Evolutionary conservation across 1,139 yeast genomes (phyloP).

Genomic region (Geotrichum fermentans): DNA sequence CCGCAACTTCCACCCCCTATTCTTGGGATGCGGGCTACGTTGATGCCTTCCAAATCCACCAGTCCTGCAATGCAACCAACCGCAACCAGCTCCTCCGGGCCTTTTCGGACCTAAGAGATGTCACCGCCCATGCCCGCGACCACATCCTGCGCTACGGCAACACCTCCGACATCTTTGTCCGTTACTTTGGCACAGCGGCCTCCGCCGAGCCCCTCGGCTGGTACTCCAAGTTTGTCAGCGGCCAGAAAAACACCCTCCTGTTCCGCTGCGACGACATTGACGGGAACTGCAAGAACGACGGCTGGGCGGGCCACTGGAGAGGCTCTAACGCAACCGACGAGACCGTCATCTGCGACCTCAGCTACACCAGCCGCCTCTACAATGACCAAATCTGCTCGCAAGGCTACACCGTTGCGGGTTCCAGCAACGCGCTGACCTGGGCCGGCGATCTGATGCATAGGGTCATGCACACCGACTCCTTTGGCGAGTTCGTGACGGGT

Average conservation of each 20-base stretch:
- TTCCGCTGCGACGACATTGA: slow-evolving; percentile 41
- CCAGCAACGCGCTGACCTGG: slow-evolving; percentile 30
- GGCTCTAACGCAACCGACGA: slow-evolving; percentile 38
- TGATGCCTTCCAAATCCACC: not conserved
- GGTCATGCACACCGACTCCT: slow-evolving; percentile 32
- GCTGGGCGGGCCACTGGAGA: slow-evolving; percentile 42
- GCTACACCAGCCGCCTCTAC: slow-evolving; percentile 27
- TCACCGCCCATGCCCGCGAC: slow-evolving; percentile 33
- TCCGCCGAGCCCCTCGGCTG: slow-evolving; percentile 38
- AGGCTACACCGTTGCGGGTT: slow-evolving; percentile 26
- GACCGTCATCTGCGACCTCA: slow-evolving; percentile 35
- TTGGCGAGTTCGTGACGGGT: slow-evolving; percentile 29
- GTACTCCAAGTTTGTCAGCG: slow-evolving; percentile 33
- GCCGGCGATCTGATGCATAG: slow-evolving; percentile 24
- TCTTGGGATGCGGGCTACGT: slow-evolving; percentile 5
- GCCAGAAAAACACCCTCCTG: slow-evolving; percentile 34
- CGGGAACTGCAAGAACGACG: slow-evolving; percentile 35
- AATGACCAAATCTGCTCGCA: slow-evolving; percentile 30
- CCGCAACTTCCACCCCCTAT: not conserved
- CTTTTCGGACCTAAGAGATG: not conserved
- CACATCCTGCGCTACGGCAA: slow-evolving; percentile 33
- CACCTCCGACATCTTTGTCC: slow-evolving; percentile 30
- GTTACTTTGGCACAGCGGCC: slow-evolving; percentile 37
- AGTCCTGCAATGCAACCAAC: slow-evolving; percentile 12
- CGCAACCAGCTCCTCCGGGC: slow-evolving; percentile 3